These are phyloP conservation scores for Pseudodiploospora longispora DNA, from an alignment of 2,329 filamentous ascomycete species.

Conservation along the genomic window DNA sequence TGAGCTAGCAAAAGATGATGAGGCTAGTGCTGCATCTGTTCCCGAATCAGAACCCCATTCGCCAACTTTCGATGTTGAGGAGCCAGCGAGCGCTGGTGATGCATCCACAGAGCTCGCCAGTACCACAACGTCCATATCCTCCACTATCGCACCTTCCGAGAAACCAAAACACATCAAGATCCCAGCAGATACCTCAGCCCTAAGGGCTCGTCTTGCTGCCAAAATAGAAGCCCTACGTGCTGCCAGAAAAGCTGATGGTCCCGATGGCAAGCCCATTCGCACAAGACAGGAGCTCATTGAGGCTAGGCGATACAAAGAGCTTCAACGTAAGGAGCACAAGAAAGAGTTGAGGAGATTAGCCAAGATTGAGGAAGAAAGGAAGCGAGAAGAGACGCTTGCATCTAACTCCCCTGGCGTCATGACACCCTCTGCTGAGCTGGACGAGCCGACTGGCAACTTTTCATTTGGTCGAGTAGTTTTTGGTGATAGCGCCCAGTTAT, in stretches of 20 bases:
- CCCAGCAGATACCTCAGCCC: slow-evolving; percentile 62
- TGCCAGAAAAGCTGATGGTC: slow-evolving; percentile 77
- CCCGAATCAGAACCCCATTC: slow-evolving; percentile 42
- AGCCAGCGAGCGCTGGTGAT: slow-evolving; percentile 30
- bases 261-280: slow-evolving; percentile 66
- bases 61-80: slow-evolving; percentile 50
- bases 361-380: slow-evolving; percentile 68
- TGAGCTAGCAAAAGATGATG: slow-evolving; percentile 31
- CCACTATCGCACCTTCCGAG: slow-evolving; percentile 50
- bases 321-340: slow-evolving; percentile 79
- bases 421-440: slow-evolving; percentile 45
- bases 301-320: slow-evolving; percentile 76
- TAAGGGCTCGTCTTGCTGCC: slow-evolving; percentile 71
- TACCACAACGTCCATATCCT: slow-evolving; percentile 61
- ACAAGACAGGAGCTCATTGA: slow-evolving; percentile 91
- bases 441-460: slow-evolving; percentile 57
- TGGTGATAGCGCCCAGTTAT: slow-evolving; percentile 72
- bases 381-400: slow-evolving; percentile 55
- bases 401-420: slow-evolving; percentile 54
- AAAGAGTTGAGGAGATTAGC: slow-evolving; percentile 72
- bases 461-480: slow-evolving; percentile 91
- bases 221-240: slow-evolving; percentile 80
- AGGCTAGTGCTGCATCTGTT: slow-evolving; percentile 37
- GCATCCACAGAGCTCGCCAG: slow-evolving; percentile 40
- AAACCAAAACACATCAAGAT: slow-evolving; percentile 60